Percentiles rank a stretch among this genome's conserved stretches.
These are phyloP conservation scores for Arabidopsis arenosa DNA, from an alignment of 345 rosid genomes.

Conservation along the genomic window DNA sequence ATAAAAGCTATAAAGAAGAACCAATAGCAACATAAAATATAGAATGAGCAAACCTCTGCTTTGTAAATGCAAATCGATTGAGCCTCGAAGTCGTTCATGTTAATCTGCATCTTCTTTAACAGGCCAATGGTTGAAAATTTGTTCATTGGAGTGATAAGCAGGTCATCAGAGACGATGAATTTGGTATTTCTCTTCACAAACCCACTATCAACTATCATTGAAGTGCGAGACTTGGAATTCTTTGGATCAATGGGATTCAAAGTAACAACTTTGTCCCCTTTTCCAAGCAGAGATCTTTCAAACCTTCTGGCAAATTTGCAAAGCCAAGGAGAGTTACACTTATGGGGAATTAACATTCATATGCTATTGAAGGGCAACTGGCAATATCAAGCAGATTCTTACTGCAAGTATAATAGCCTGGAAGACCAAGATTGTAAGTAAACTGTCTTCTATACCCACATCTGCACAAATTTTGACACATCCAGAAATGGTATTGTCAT, in stretches of 20 bases:
- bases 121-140: not conserved
- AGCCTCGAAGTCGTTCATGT: constrained; percentile 20
- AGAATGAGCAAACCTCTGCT: not conserved
- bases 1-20: not conserved
- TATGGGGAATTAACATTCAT: not conserved
- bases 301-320: not conserved
- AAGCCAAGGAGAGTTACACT: accelerated
- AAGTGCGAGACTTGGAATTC: not conserved
- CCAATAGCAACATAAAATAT: too few species aligned
- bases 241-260: not conserved
- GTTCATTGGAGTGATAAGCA: not conserved
- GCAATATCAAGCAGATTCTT: not conserved
- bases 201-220: not conserved
- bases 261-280: not conserved
- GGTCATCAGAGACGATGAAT: constrained; percentile 15
- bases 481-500: not conserved
- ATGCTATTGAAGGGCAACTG: not conserved
- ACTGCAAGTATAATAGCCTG: not conserved
- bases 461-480: constrained; percentile 20
- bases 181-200: constrained; percentile 24
- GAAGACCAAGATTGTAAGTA: not conserved
- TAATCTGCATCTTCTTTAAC: not conserved
- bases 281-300: not conserved
- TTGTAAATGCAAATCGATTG: constrained; percentile 1
- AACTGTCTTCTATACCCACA: not conserved